Base-by-base conservation (phyloP, 2,329 filamentous ascomycete genomes). In the Colletotrichum tabaci region DNA sequence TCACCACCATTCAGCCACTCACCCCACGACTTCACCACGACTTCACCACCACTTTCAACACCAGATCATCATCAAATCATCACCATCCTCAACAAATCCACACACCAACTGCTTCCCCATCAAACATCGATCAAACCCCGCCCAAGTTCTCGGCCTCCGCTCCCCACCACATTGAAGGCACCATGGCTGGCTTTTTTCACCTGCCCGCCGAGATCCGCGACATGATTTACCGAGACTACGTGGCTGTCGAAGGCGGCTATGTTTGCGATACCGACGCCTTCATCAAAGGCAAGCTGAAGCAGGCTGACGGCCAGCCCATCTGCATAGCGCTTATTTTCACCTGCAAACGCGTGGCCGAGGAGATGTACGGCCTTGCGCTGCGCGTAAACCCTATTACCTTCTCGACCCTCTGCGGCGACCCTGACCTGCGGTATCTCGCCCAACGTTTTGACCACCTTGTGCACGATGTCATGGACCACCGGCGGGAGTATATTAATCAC, bases 321-420 rank as follows among this genome's bases (percentile, higher is more conserved):
- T 35, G 63, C 9, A 52, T 71, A 6, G 15, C 40, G 6, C 53
- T 67, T 2, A 52, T 60, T 30, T 46, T 53, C 58, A 21, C 46
- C 12, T 71, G 68, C 53, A 52, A 55, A 3, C 26, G 56, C 4
- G 10, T 38, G 5, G 60, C 58, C 3, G 12, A 18, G 1, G 64
- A 71, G 18, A 71, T 67, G 47, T 4, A 18, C 6, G 68, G 64
- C 35, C 2, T 71, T n/a, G 58, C 60, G 6, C 40, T 71, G 5
- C n/a, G 46, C 2, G 12, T 3, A 9, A 67, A 71, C 52, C 49
- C 58, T 13, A 46, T 71, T 10, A 60, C 26, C 30, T 63, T 71
- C 40, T 63, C 64, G 9, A 67, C 65, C 40, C 21, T 21, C 16
- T 3, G 58, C 52, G 30, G 30, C 30, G 7, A 30, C 1, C 30